These are phyloP conservation scores for Exophiala lecanii-corni DNA, from an alignment of 2,329 filamentous ascomycete species.

Conservation along the genomic window DNA sequence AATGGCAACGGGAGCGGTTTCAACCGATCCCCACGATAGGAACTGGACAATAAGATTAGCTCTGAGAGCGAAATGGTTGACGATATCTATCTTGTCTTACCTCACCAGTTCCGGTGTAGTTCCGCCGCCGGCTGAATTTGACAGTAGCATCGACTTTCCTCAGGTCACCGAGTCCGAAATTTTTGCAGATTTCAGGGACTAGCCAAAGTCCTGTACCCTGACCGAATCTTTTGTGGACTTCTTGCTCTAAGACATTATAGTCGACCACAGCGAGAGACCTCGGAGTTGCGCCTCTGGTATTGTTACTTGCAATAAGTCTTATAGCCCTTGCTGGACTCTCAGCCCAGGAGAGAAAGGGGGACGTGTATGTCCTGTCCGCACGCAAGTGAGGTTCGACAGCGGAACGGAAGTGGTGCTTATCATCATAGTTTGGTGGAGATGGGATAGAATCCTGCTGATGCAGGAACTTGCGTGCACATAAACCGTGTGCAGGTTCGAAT, in stretches of 20 bases:
- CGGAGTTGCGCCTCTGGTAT: neutral
- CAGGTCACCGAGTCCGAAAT: slow-evolving; percentile 7
- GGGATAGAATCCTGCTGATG: neutral
- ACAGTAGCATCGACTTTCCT: neutral
- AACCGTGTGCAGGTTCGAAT: slow-evolving; percentile 6
- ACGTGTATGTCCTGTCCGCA: slow-evolving; percentile 9
- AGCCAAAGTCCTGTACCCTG: slow-evolving; percentile 6
- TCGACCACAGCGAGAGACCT: slow-evolving; percentile 9
- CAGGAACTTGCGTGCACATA: slow-evolving; percentile 10
- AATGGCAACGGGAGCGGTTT: neutral
- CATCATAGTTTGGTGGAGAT: neutral
- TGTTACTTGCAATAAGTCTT: slow-evolving; percentile 1
- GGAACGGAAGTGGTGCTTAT: too few relatives aligned
- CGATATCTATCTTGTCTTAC: neutral
- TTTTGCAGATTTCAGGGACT: slow-evolving; percentile 13
- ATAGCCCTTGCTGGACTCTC: slow-evolving; percentile 7
- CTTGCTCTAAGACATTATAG: slow-evolving; percentile 16
- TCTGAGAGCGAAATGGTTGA: neutral
- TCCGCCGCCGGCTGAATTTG: neutral
- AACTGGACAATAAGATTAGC: neutral
- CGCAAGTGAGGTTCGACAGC: slow-evolving; percentile 10
- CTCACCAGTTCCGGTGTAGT: slow-evolving; percentile 16
- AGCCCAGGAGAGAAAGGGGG: slow-evolving; percentile 14
- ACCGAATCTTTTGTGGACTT: slow-evolving; percentile 5
- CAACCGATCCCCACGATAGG: neutral